phyloP scores from a whole-genome alignment of 179 eudicot genomes.

The Nepenthes alata region DNA sequence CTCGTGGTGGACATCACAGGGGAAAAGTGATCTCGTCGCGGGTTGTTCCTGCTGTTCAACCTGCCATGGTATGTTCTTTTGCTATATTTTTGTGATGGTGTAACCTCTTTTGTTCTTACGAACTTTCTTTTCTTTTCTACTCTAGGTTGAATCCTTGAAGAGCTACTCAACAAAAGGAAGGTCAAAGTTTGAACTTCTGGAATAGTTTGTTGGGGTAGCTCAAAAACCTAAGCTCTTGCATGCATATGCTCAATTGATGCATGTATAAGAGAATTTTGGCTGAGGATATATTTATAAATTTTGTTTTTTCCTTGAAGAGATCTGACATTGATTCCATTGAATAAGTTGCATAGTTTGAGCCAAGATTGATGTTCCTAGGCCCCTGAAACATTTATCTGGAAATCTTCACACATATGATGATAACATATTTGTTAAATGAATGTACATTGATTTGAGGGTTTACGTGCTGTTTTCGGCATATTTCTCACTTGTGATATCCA shows the following conservation, averaged over 20 bases:
- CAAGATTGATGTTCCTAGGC: too few species aligned
- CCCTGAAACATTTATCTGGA: too few species aligned
- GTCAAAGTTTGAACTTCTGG: slow-evolving; percentile 21
- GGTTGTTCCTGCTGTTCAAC: slow-evolving; percentile 56
- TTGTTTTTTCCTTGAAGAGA: too few species aligned
- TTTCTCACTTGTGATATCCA: too few species aligned
- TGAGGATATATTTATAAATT: not conserved
- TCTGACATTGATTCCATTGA: too few species aligned
- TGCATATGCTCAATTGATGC: not conserved
- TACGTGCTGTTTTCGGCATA: too few species aligned
- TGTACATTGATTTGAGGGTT: too few species aligned
- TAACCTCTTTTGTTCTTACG: slow-evolving; percentile 4
- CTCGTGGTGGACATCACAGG: slow-evolving; percentile 69
- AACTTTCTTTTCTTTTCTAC: slow-evolving; percentile 13
- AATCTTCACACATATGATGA: too few species aligned
- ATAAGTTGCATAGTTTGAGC: too few species aligned
- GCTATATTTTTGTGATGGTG: not conserved
- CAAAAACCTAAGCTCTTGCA: slow-evolving; percentile 2
- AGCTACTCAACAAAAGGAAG: slow-evolving; percentile 25
- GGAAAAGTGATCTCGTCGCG: slow-evolving; percentile 54
- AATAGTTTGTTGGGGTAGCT: slow-evolving; percentile 27
- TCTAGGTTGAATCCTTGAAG: slow-evolving; percentile 24
- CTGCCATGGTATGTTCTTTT: slow-evolving; percentile 45
- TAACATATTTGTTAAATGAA: too few species aligned
- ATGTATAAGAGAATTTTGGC: not conserved